These are phyloP conservation scores for Lichtheimia ramosa DNA, from an alignment of 371 early-diverging fungal genomes.

Conservation along the genomic window DNA sequence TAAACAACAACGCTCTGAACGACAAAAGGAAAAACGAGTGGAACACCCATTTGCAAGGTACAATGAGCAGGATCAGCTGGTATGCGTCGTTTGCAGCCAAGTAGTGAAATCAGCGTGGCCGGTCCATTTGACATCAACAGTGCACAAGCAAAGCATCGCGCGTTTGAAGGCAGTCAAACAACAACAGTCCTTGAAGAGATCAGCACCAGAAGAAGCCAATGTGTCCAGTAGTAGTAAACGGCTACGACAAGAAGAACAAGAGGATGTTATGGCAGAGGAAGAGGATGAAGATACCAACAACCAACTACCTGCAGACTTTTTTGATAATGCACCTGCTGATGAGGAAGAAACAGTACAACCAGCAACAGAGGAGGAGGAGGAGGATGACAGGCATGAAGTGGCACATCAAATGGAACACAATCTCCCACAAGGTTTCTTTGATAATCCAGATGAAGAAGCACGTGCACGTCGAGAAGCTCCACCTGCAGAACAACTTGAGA, in stretches of 20 bases:
- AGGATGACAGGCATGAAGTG: background rate
- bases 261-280: conserved; percentile 23
- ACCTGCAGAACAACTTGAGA: conserved; percentile 28
- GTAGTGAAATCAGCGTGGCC: conserved; percentile 38
- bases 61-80: conserved; percentile 31
- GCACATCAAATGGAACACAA: background rate
- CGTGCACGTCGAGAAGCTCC: conserved; percentile 26
- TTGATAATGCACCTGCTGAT: conserved; percentile 18
- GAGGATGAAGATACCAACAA: conserved; percentile 15
- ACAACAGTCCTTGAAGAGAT: conserved; percentile 3
- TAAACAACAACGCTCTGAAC: conserved; percentile 39
- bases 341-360: background rate
- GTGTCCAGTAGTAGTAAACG: conserved; percentile 3
- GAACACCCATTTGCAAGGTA: conserved; percentile 51
- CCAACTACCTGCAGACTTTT: conserved; percentile 25
- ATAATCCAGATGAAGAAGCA: conserved; percentile 50
- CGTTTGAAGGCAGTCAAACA: conserved; percentile 36
- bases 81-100: conserved; percentile 38
- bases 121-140: conserved; percentile 30
- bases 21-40: conserved; percentile 31
- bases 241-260: conserved; percentile 7
- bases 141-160: conserved; percentile 39
- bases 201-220: background rate
- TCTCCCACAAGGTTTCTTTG: conserved; percentile 48
- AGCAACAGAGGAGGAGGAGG: too few species aligned